Percentiles rank a stretch among this genome's conserved stretches.
Evolutionary conservation across 768 basidiomycete genomes (phyloP).

Genomic region (Agrocybe pediades): DNA sequence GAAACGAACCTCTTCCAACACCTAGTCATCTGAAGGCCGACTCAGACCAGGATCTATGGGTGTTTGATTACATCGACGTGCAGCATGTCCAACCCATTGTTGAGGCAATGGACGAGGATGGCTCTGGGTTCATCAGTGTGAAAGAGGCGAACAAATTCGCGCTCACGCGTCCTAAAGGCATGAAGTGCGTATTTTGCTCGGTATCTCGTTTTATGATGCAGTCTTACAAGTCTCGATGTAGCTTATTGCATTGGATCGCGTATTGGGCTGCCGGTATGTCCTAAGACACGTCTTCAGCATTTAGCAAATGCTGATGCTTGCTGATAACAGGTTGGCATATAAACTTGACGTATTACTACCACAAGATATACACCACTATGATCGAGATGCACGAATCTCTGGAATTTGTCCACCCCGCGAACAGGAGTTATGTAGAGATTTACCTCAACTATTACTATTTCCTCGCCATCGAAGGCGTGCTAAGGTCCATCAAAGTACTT

Average conservation of each 20-base stretch:
- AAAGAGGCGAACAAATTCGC: conserved; percentile 36
- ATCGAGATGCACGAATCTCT: conserved; percentile 3
- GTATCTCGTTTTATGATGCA: background rate
- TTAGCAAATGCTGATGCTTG: background rate
- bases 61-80: conserved; percentile 33
- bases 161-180: conserved; percentile 25
- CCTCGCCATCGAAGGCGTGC: background rate
- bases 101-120: conserved; percentile 44
- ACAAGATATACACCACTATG: conserved; percentile 5
- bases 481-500: background rate
- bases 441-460: conserved; percentile 2
- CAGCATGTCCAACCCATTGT: conserved; percentile 31
- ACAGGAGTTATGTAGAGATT: background rate
- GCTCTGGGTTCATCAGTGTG: conserved; percentile 37
- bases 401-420: background rate
- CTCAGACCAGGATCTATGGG: conserved; percentile 26
- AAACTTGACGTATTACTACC: conserved; percentile 2
- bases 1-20: background rate
- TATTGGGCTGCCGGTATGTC: conserved; percentile 26
- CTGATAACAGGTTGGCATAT: conserved; percentile 7
- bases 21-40: background rate
- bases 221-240: background rate
- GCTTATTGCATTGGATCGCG: conserved; percentile 25
- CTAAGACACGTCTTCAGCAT: background rate
- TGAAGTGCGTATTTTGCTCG: conserved; percentile 19